Conservation (phyloP, 2,329 filamentous ascomycete species). For the Aspergillus thermomutatus region DNA sequence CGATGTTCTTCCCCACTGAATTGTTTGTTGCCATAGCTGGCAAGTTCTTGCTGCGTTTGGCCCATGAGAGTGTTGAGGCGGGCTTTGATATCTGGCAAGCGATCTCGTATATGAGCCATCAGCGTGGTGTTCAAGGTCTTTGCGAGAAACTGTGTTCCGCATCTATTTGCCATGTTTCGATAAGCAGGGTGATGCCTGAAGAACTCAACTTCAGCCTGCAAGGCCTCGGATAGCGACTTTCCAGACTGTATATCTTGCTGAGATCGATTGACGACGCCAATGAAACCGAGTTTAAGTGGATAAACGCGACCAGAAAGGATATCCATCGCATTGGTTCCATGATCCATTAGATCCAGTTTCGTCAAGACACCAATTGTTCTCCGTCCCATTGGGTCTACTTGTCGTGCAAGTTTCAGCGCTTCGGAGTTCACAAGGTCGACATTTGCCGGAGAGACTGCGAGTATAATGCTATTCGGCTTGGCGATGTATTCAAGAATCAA, state of each 20-base stretch:
- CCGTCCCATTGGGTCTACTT: conserved; percentile 92
- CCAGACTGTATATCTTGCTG: conserved; percentile 97
- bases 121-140: conserved; percentile 93
- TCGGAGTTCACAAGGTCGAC: conserved; percentile 99
- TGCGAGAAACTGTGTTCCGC: conserved; percentile 89
- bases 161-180: conserved; percentile 88
- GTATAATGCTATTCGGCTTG: conserved; percentile 96
- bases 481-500: conserved; percentile 98
- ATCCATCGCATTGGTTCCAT: conserved; percentile 95
- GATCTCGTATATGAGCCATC: conserved; percentile 94
- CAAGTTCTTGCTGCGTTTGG: conserved; percentile 97
- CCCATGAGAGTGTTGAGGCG: conserved; percentile 97
- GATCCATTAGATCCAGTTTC: conserved; percentile 97
- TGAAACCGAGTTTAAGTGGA: conserved; percentile 93
- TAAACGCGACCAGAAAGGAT: conserved; percentile 97
- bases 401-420: conserved; percentile 89
- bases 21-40: conserved; percentile 95
- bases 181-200: conserved; percentile 97
- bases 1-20: conserved; percentile 97
- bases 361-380: conserved; percentile 96
- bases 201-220: conserved; percentile 87
- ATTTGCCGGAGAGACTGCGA: conserved; percentile 95
- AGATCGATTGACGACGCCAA: conserved; percentile 95
- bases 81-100: conserved; percentile 95
- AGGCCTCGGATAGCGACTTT: conserved; percentile 88